Percentiles rank a stretch among this genome's conserved stretches.
phyloP scores from a whole-genome alignment of 1,139 yeast genomes.

The Debaryomycetaceae sp. region DNA sequence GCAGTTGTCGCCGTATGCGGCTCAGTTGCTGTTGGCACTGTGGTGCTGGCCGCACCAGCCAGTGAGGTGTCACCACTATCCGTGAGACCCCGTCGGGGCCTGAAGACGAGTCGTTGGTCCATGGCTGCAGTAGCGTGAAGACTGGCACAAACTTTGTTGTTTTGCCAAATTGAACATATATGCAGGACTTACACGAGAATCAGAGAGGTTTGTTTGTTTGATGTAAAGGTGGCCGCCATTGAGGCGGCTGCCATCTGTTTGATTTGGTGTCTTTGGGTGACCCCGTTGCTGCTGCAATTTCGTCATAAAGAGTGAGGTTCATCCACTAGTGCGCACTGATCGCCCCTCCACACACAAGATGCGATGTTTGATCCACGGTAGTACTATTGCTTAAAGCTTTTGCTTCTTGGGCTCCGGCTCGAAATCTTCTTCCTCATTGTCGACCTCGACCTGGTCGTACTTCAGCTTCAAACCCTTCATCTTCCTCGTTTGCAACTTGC shows the following conservation, averaged over 20 bases:
- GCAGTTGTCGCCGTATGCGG: too few relatives aligned
- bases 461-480: slow-evolving; percentile 94
- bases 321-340: too few relatives aligned
- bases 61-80: slow-evolving; percentile 1
- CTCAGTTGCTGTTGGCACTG: not conserved
- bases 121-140: too few relatives aligned
- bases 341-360: too few relatives aligned
- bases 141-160: too few relatives aligned
- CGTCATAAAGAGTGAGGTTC: too few relatives aligned
- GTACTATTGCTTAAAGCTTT: slow-evolving; percentile 22
- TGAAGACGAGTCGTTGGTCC: slow-evolving; percentile 11
- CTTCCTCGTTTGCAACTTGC: slow-evolving; percentile 90
- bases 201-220: not conserved
- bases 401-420: slow-evolving; percentile 36
- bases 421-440: slow-evolving; percentile 43
- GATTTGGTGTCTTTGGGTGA: too few relatives aligned
- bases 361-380: too few relatives aligned
- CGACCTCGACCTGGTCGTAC: slow-evolving; percentile 67
- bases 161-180: too few relatives aligned
- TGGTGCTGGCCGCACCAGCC: slow-evolving; percentile 1
- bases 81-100: slow-evolving; percentile 11
- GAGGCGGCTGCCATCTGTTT: slow-evolving; percentile 13
- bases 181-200: slow-evolving; percentile 2
- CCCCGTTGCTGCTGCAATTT: too few relatives aligned
- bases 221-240: slow-evolving; percentile 1